Evolutionary conservation across 1,284 basidiomycete genomes (phyloP), one percentile per base, ranked within the genome.

Genomic region (Austroboletus novae-zelandiae): DNA sequence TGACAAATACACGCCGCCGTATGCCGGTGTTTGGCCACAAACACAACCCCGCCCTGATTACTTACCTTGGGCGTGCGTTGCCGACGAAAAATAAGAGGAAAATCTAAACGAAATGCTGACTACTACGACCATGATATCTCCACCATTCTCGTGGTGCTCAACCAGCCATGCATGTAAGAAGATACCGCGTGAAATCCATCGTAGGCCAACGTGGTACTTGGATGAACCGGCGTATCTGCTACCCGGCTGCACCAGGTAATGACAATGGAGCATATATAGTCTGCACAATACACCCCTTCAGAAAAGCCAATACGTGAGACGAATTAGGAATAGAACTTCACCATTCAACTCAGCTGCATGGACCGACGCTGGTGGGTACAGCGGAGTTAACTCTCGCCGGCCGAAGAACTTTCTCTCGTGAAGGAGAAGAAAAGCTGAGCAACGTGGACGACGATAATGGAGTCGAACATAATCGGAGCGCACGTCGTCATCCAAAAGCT

Each of bases 1-100:
- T 65, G 66, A 68, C 64, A 61, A 61, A 65, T 61, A 62, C 15
- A 50, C 27, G 60, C 56, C 59, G 61, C 58, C 59, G 51, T 62
- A 59, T 67, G 56, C 62, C 63, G 65, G 53, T 68, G 53, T 66
- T 66, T 67, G 65, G 62, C 37, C 52, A 60, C 54, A 67, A 68
- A 64, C 44, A 64, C 50, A 54, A 47, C 44, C 54, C 50, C 50
- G 50, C 61, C 51, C 59, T 50, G 35, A 64, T 49, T 46, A 63
- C 63, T 51, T 59, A 61, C 63, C 60, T 62, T 48, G 57, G 52
- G 47, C 42, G 50, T 20, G 30, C 20, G 20, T 29, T 29, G 37
- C 40, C 5, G 40, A 36, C 31, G 10, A 18, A 36, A 44, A 40
- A 56, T 42, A 36, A 7, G 27, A 48, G 2, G 25, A 44, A 59